phyloP scores from a whole-genome alignment of 2,329 filamentous ascomycete genomes.

The Colletotrichum australisinense region DNA sequence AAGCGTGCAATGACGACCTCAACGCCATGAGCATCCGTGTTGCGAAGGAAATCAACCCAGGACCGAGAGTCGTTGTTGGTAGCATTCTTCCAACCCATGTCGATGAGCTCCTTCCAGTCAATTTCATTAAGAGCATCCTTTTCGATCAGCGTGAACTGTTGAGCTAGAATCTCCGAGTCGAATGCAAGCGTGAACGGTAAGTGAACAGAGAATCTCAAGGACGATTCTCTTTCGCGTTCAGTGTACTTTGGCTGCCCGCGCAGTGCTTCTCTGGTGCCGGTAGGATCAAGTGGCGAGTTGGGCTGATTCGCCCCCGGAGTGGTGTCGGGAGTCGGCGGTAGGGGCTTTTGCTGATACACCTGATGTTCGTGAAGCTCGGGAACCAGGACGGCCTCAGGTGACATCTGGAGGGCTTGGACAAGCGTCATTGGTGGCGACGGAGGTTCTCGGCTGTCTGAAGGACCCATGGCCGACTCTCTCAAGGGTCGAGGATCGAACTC shows the following conservation, averaged over 20 bases:
- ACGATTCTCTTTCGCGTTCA: slow-evolving; percentile 41
- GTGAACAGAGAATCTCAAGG: slow-evolving; percentile 65
- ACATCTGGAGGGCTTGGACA: slow-evolving; percentile 58
- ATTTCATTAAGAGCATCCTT: slow-evolving; percentile 89
- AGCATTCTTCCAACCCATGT: slow-evolving; percentile 83
- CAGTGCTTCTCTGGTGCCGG: slow-evolving; percentile 49
- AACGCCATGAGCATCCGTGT: slow-evolving; percentile 78
- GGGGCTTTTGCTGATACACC: slow-evolving; percentile 55
- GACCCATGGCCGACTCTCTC: slow-evolving; percentile 16
- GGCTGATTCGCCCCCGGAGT: slow-evolving; percentile 56
- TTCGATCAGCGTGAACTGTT: slow-evolving; percentile 87
- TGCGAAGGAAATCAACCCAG: slow-evolving; percentile 85
- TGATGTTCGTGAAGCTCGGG: slow-evolving; percentile 55
- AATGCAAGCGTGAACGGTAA: slow-evolving; percentile 85
- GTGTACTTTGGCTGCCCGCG: slow-evolving; percentile 47
- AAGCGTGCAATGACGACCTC: slow-evolving; percentile 88
- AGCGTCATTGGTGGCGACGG: slow-evolving; percentile 61
- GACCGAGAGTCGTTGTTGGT: slow-evolving; percentile 74
- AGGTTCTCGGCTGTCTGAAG: slow-evolving; percentile 18
- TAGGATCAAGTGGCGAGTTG: slow-evolving; percentile 44
- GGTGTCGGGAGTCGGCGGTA: slow-evolving; percentile 62
- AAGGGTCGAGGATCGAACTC: slow-evolving; percentile 25
- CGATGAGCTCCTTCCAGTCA: slow-evolving; percentile 88
- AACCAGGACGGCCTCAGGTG: slow-evolving; percentile 49
- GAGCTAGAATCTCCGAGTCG: slow-evolving; percentile 81